Base-by-base conservation (phyloP, 1,284 basidiomycete species). In the Wallemia ichthyophaga region DNA sequence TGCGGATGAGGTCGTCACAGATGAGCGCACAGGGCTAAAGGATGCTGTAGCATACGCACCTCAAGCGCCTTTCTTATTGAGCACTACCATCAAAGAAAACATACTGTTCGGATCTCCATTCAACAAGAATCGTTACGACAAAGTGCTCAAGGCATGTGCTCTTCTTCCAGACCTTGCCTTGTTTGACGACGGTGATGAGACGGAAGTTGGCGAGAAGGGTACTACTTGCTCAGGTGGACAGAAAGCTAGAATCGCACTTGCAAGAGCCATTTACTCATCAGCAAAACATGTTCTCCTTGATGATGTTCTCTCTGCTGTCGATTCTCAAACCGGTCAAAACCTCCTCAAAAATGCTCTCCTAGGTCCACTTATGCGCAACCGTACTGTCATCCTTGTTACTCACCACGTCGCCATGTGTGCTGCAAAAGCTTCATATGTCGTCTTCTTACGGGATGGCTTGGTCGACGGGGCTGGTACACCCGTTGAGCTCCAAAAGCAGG, bases 251-350 rank as follows among this genome's bases (percentile, higher is more conserved):
- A 56, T 86, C 56, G 81, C 85, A 0, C 74, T 92, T 7, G 91
- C 91, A 24, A 80, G 92, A 60, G 91, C 92, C 1, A 80, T 96
- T 25, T 98, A 96, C 70, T 91, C 85, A 59, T 76, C 86, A 27
- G 91, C 92, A 9, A 81, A 82, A 0, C 73, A 84, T 25, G 71
- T 96, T 0, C 73, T 94, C 55, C 72, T 96, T 48, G 92, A 98
- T 65, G 92, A 98, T 66, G 85, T 91, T 59, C 73, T 92, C 15
- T 81, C 83, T 0, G 85, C 86, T 1, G 84, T 92, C 7, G 87
- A 92, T 68, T 85, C 85, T 70, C 84, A 88, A 65, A 87, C 84
- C 1, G 83, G 83, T 53, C 78, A 80, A 62, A 81, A 67, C 58
- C 73, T 84, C 11, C 76, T 81, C 54, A 71, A 75, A 59, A 71